phyloP scores from a whole-genome alignment of 2,329 filamentous ascomycete species.

The Trichoderma lentiforme region DNA sequence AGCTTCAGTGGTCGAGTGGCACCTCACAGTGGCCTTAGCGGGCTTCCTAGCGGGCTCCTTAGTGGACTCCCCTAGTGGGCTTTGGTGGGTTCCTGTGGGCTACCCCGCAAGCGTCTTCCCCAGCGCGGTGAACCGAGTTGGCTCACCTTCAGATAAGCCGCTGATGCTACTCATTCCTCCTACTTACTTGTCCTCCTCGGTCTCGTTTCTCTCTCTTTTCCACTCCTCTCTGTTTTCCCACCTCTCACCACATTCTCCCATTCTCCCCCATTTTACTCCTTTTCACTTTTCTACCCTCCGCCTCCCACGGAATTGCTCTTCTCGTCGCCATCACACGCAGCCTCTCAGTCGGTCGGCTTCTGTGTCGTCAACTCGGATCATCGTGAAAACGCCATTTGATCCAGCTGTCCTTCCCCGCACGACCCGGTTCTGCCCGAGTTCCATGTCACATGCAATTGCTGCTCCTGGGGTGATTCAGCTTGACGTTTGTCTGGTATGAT shows the following conservation, averaged over 20 bases:
- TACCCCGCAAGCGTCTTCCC: conserved; percentile 6
- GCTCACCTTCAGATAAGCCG: conserved; percentile 15
- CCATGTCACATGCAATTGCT: conserved; percentile 20
- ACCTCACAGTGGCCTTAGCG: neutral
- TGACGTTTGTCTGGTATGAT: conserved; percentile 4
- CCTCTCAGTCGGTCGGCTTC: neutral
- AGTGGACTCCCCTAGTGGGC: neutral
- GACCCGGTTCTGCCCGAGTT: conserved; percentile 19
- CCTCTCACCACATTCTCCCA: neutral
- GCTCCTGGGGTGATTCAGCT: conserved; percentile 14
- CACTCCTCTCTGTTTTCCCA: neutral
- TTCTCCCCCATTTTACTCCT: neutral
- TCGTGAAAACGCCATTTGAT: neutral
- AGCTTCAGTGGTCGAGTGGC: neutral
- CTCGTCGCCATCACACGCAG: neutral
- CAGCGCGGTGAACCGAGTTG: conserved; percentile 10
- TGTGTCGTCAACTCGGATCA: neutral
- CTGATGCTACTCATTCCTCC: conserved; percentile 12
- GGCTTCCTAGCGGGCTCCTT: neutral
- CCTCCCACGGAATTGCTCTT: neutral
- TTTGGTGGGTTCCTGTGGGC: neutral
- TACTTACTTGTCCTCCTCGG: conserved; percentile 4
- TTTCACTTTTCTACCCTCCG: neutral
- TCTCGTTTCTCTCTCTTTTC: neutral
- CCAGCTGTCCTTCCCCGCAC: conserved; percentile 5